Percentiles rank a stretch among this genome's conserved stretches.
These are phyloP conservation scores for Xerocomus cyaneibrunnescens DNA, from an alignment of 1,284 basidiomycete species.

Conservation along the genomic window DNA sequence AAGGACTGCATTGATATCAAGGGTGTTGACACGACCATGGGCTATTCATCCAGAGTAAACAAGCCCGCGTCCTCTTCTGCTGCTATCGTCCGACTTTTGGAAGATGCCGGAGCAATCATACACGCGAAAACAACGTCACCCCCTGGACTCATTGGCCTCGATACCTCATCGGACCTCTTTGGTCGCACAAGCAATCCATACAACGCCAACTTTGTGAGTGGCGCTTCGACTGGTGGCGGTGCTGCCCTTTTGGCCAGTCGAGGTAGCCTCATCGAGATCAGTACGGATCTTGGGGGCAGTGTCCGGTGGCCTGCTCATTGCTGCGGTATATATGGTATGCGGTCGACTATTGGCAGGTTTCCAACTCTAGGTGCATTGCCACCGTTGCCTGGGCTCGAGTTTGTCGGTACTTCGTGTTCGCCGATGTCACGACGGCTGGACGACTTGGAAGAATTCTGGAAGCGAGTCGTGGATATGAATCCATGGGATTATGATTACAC, in stretches of 20 bases:
- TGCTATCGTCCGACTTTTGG: constrained; percentile 45
- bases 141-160: constrained; percentile 53
- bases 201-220: constrained; percentile 40
- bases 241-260: constrained; percentile 45
- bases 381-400: constrained; percentile 42
- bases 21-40: constrained; percentile 50
- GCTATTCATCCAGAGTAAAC: constrained; percentile 45
- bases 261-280: constrained; percentile 49
- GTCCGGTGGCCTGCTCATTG: constrained; percentile 55
- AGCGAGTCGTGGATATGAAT: constrained; percentile 37
- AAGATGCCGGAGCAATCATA: constrained; percentile 48
- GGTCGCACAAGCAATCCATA: constrained; percentile 50
- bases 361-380: constrained; percentile 30
- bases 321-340: constrained; percentile 53
- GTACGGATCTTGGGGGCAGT: constrained; percentile 49
- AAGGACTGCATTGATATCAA: constrained; percentile 40
- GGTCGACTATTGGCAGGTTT: constrained; percentile 44
- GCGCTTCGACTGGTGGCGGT: constrained; percentile 51
- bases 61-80: constrained; percentile 38
- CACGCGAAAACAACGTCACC: constrained; percentile 53
- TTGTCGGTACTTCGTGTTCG: constrained; percentile 40
- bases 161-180: constrained; percentile 55
- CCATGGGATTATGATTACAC: constrained; percentile 38
- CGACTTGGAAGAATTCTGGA: constrained; percentile 45
- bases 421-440: constrained; percentile 50